Base-by-base conservation (phyloP, 305 asterid genomes). In the Petunia hybrid region DNA sequence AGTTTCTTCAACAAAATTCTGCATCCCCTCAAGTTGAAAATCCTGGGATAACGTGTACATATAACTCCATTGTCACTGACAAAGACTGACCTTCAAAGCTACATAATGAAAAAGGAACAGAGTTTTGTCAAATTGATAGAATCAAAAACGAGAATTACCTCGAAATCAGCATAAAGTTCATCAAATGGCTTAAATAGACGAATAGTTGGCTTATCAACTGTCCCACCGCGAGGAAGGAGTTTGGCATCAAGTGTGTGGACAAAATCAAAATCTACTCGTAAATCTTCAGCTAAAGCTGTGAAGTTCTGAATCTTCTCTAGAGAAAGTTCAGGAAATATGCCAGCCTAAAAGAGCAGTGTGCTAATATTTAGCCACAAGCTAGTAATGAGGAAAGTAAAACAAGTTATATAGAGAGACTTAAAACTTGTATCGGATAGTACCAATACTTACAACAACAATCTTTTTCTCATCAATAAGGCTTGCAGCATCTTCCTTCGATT, bases 161-260 rank as follows among this genome's bases (percentile, higher is more conserved):
- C 86, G 51, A 78, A 85, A 86, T 95, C 98, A 53, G 89, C 92
- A 83, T 90, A 70, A 22, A 87, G 88, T 82, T 93, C 98, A 88
- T 95, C 98, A 70, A 92, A 95, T 77, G 98, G 98, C 91, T 93
- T 95, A 53, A 95, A 82, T 84, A 95, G 67, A 70, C 98, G 95
- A 77, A 95, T 85, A 70, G 93, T 90, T 75, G 98, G 96, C 87
- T 87, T 89, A 82, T 82, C 87, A 81, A 92, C 94, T n/a, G 85
- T 22, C 45, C 90, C 98, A 38, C 98, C 98, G 10, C 81, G 89
- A 59, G 98, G 92, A 80, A 95, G 86, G 85, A 86, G 87, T 83
- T 91, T 90, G 69, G 98, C 92, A 85, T 93, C 94, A 36, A 87
- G 89, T 14, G 96, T 92, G 84, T 95, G 98, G 46, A 88, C 91